Percentiles rank a stretch among this genome's conserved stretches.
Conservation (phyloP, 179 eudicot genomes). For the Camellia oleifera region DNA sequence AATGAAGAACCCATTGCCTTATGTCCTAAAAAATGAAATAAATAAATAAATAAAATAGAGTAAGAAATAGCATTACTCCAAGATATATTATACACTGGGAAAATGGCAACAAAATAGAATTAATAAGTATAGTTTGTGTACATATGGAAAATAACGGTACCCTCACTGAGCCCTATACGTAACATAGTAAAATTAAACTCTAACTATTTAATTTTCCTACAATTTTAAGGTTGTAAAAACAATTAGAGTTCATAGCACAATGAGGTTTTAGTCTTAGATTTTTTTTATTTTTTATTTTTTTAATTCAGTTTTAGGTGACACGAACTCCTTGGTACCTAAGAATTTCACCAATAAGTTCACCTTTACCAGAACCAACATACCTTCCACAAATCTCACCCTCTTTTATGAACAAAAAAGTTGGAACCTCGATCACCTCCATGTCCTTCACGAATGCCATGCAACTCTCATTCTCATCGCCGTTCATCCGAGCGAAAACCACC, state of each 20-base stretch:
- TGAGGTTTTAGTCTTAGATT: neutral
- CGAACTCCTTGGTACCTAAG: slow-evolving; percentile 97
- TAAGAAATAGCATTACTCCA: neutral
- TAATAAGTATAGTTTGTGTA: neutral
- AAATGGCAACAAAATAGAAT: neutral
- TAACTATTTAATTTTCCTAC: neutral
- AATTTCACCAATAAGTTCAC: slow-evolving; percentile 96
- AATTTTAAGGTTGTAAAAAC: neutral
- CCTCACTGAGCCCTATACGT: neutral
- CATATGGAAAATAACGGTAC: neutral
- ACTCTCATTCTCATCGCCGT: slow-evolving; percentile 94
- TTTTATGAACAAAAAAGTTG: slow-evolving; percentile 89
- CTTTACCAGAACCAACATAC: slow-evolving; percentile 93
- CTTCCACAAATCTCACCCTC: slow-evolving; percentile 85
- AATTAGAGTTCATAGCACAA: neutral
- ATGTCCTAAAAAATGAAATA: no score
- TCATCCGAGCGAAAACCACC: slow-evolving; percentile 87
- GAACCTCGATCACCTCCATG: slow-evolving; percentile 85
- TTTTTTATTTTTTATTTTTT: neutral
- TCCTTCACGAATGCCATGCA: slow-evolving; percentile 88
- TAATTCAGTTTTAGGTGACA: slow-evolving; percentile 46
- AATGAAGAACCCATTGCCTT: no score
- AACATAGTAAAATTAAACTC: neutral
- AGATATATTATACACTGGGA: neutral
- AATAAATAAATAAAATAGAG: neutral